phyloP scores from a whole-genome alignment of 2,329 filamentous ascomycete genomes.

The Diaporthe citriasiana region DNA sequence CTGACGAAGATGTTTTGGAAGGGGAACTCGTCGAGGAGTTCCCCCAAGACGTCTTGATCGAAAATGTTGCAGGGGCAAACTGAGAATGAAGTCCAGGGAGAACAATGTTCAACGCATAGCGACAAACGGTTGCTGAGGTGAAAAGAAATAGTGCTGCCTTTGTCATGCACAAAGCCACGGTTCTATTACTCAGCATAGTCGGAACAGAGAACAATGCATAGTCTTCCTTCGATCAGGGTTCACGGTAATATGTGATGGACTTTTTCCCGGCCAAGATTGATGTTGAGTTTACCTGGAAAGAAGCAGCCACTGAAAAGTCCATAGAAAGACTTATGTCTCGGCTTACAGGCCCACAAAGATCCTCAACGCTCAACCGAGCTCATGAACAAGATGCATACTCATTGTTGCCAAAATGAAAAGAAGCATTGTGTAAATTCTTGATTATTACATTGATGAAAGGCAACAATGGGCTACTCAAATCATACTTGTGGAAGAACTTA shows the following conservation, averaged over 20 bases:
- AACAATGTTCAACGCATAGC: background rate
- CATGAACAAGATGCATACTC: background rate
- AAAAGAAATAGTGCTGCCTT: background rate
- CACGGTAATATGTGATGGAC: background rate
- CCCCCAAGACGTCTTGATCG: background rate
- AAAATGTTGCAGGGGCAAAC: too few species aligned
- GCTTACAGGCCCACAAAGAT: background rate
- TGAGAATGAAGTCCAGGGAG: background rate
- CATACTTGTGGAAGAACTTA: background rate
- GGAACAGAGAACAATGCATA: background rate
- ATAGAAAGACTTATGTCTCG: background rate
- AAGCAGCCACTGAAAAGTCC: background rate
- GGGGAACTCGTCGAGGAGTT: background rate
- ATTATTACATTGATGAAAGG: too few species aligned
- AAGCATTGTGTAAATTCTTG: background rate
- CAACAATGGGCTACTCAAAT: background rate
- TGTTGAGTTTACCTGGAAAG: background rate
- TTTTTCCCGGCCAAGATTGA: background rate
- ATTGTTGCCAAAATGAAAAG: too few species aligned
- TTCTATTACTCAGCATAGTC: background rate
- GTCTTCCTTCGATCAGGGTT: background rate
- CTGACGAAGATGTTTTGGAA: background rate
- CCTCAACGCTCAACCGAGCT: background rate
- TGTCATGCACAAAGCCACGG: background rate
- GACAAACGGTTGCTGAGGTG: background rate